These are phyloP conservation scores for Hyaloperonospora brassicae DNA, from an alignment of 352 stramenopile species.

Conservation along the genomic window DNA sequence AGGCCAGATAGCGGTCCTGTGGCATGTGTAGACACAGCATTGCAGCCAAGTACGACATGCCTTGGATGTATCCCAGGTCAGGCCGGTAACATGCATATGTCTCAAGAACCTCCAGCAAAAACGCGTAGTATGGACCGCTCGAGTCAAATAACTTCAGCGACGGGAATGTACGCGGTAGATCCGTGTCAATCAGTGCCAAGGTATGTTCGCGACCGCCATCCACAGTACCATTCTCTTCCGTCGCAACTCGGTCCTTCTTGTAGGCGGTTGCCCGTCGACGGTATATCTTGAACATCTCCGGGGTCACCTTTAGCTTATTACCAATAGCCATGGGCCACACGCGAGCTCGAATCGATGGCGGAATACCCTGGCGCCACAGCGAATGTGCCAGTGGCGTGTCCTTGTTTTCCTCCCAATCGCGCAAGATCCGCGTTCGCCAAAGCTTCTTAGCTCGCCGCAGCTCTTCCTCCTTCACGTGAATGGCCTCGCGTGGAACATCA, in stretches of 20 bases:
- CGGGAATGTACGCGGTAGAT: constrained; percentile 81
- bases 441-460: constrained; percentile 76
- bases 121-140: constrained; percentile 67
- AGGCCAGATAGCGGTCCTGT: constrained; percentile 66
- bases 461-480: constrained; percentile 77
- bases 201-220: constrained; percentile 65
- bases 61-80: constrained; percentile 85
- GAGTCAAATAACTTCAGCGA: constrained; percentile 72
- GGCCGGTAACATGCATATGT: constrained; percentile 83
- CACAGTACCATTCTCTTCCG: constrained; percentile 23
- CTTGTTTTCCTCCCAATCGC: constrained; percentile 69
- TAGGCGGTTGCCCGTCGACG: constrained; percentile 38
- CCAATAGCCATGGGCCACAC: constrained; percentile 83
- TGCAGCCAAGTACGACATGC: constrained; percentile 84
- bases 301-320: constrained; percentile 80
- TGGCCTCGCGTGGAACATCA: constrained; percentile 30
- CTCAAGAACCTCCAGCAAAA: constrained; percentile 72
- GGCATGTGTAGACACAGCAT: constrained; percentile 83
- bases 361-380: constrained; percentile 77
- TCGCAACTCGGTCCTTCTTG: constrained; percentile 38
- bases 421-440: constrained; percentile 69
- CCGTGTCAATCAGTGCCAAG: constrained; percentile 76
- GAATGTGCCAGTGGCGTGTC: constrained; percentile 66
- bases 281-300: constrained; percentile 84
- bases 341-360: constrained; percentile 65